Percentiles rank a stretch among this genome's conserved stretches.
Conservation (phyloP, 2,329 filamentous ascomycete genomes). For the Fonsecaea multimorphosa region DNA sequence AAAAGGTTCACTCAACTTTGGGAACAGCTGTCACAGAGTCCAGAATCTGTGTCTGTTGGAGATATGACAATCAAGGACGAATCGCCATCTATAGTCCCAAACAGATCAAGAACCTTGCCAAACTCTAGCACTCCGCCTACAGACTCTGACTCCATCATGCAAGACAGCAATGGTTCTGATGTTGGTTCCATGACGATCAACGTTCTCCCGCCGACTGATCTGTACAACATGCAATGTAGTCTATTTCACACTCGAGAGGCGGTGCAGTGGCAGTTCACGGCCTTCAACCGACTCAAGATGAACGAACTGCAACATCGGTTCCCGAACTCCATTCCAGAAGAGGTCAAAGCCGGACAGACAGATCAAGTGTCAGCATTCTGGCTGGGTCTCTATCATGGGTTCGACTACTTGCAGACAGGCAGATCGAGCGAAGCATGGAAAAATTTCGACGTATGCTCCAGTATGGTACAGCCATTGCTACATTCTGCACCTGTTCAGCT, state of each 20-base stretch:
- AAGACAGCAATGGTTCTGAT: neutral
- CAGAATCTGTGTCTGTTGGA: constrained; percentile 17
- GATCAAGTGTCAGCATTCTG: constrained; percentile 34
- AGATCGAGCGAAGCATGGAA: constrained; percentile 22
- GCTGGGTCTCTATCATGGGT: constrained; percentile 28
- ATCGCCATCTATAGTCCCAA: constrained; percentile 18
- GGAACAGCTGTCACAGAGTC: constrained; percentile 30
- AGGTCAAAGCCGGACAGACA: constrained; percentile 24
- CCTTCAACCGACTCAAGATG: constrained; percentile 26
- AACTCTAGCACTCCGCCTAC: constrained; percentile 14
- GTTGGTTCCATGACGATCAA: constrained; percentile 4
- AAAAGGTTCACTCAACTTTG: constrained; percentile 27
- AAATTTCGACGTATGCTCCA: constrained; percentile 26
- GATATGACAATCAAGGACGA: constrained; percentile 24
- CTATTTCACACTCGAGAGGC: constrained; percentile 30
- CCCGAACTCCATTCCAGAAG: constrained; percentile 20
- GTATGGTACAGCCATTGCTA: constrained; percentile 31
- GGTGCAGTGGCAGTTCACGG: constrained; percentile 31
- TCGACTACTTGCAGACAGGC: constrained; percentile 19
- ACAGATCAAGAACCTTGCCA: neutral
- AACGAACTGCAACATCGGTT: constrained; percentile 29
- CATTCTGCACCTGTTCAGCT: constrained; percentile 30
- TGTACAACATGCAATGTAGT: constrained; percentile 20
- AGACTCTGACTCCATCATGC: neutral
- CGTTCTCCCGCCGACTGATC: constrained; percentile 22